Evolutionary conservation across 2,329 filamentous ascomycete genomes (phyloP).

Genomic region (Paecilomyces sp.): DNA sequence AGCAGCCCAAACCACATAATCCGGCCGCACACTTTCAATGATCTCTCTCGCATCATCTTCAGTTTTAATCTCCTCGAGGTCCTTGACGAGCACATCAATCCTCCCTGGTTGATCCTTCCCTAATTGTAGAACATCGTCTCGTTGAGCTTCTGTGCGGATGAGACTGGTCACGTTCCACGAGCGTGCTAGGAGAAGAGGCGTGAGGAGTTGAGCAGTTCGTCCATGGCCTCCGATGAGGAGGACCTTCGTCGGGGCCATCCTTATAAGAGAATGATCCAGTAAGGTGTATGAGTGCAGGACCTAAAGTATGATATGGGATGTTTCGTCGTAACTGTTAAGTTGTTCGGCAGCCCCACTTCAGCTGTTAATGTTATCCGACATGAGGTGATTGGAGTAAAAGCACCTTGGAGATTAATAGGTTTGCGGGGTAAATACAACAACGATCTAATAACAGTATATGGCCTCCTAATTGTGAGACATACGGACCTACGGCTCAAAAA

Average conservation of each 20-base stretch:
- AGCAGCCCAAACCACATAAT: slow-evolving; percentile 2
- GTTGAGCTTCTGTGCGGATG: background rate
- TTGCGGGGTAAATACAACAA: background rate
- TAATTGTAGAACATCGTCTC: background rate
- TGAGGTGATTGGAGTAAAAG: background rate
- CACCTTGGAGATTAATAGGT: background rate
- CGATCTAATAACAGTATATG: too few species aligned
- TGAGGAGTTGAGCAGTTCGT: slow-evolving; percentile 1
- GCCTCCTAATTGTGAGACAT: too few species aligned
- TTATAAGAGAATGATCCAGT: background rate
- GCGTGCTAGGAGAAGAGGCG: background rate
- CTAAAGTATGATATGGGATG: background rate
- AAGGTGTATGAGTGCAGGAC: background rate
- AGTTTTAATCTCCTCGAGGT: background rate
- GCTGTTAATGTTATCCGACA: background rate
- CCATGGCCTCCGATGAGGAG: slow-evolving; percentile 3
- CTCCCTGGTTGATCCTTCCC: background rate
- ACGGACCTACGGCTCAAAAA: too few species aligned
- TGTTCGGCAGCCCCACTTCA: background rate
- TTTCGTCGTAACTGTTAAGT: background rate
- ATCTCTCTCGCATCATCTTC: background rate
- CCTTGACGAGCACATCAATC: background rate
- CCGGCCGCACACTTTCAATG: background rate
- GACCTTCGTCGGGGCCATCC: background rate
- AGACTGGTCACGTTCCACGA: background rate